A percentile compares a stretch with the other conserved stretches of the same genome.
phyloP scores from a whole-genome alignment of 2,329 filamentous ascomycete species.

The Seiridium cupressi region DNA sequence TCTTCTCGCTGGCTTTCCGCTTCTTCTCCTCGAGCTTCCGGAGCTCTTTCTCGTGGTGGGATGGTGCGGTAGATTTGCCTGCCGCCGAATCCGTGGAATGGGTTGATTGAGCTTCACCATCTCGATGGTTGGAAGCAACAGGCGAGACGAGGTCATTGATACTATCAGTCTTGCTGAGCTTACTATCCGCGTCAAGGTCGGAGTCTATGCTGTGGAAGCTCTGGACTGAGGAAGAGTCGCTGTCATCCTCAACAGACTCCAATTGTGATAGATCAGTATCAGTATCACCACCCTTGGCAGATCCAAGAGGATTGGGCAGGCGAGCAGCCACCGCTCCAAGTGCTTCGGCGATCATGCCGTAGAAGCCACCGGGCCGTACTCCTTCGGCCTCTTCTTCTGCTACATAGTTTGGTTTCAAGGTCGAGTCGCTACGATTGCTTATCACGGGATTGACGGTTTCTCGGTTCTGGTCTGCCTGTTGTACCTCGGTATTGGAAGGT shows the following conservation, averaged over 20 bases:
- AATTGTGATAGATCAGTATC: slow-evolving; percentile 26
- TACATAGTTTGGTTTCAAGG: slow-evolving; percentile 15
- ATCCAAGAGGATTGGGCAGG: slow-evolving; percentile 31
- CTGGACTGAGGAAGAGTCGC: slow-evolving; percentile 44
- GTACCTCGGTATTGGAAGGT: neutral
- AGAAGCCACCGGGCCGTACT: slow-evolving; percentile 42
- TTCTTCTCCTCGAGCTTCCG: slow-evolving; percentile 58
- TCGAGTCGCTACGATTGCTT: slow-evolving; percentile 12
- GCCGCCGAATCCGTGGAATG: slow-evolving; percentile 38
- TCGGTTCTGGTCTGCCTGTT: slow-evolving; percentile 17
- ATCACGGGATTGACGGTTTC: slow-evolving; percentile 19
- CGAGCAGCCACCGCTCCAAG: slow-evolving; percentile 49
- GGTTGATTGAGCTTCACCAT: slow-evolving; percentile 23
- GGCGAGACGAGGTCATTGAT: slow-evolving; percentile 17
- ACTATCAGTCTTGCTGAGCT: slow-evolving; percentile 11
- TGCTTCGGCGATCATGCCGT: slow-evolving; percentile 54
- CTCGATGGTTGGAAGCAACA: slow-evolving; percentile 17
- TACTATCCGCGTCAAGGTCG: slow-evolving; percentile 37
- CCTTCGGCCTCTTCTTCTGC: slow-evolving; percentile 16
- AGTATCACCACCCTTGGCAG: slow-evolving; percentile 26
- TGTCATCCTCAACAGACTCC: slow-evolving; percentile 24
- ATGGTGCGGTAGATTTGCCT: slow-evolving; percentile 21
- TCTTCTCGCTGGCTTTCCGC: slow-evolving; percentile 40
- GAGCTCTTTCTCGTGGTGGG: slow-evolving; percentile 61
- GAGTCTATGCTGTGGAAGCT: slow-evolving; percentile 54